phyloP scores from a whole-genome alignment of 441 rosid species.

The Iberis amara region DNA sequence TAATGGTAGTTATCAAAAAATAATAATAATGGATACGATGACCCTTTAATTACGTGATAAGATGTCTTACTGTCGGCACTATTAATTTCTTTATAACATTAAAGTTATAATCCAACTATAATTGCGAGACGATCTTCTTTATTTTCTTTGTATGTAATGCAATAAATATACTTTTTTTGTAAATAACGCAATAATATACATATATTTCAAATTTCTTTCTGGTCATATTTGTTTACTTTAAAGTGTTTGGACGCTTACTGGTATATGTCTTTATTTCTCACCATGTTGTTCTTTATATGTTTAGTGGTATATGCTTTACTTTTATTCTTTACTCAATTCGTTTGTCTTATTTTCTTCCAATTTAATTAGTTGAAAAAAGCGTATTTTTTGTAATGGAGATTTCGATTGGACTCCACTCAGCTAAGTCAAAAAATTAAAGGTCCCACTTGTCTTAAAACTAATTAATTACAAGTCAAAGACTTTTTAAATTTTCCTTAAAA shows the following conservation, averaged over 20 bases:
- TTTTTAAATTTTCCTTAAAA: no score
- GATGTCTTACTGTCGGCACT: slow-evolving; percentile 30
- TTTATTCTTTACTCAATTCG: slow-evolving; percentile 26
- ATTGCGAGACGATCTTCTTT: neutral
- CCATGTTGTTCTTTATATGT: slow-evolving; percentile 29
- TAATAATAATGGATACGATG: neutral
- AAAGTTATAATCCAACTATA: neutral
- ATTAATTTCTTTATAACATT: neutral
- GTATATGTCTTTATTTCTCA: slow-evolving; percentile 28
- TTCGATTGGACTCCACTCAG: slow-evolving; percentile 29
- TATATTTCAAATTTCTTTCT: slow-evolving; percentile 1
- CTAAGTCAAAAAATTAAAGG: slow-evolving; percentile 20
- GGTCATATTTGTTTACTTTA: slow-evolving; percentile 28
- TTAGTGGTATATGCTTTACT: slow-evolving; percentile 32
- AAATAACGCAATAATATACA: no score
- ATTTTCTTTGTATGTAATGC: neutral
- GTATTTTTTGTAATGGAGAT: slow-evolving; percentile 18
- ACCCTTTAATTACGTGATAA: slow-evolving; percentile 30
- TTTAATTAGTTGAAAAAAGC: slow-evolving; percentile 20
- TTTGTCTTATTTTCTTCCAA: slow-evolving; percentile 26
- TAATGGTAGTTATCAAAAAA: slow-evolving; percentile 1
- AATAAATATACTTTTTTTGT: neutral
- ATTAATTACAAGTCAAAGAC: neutral
- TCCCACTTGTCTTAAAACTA: neutral
- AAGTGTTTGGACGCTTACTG: slow-evolving; percentile 29